These are phyloP conservation scores for Moesziomyces globuligerus DNA, from an alignment of 1,284 basidiomycete species.

Conservation along the genomic window DNA sequence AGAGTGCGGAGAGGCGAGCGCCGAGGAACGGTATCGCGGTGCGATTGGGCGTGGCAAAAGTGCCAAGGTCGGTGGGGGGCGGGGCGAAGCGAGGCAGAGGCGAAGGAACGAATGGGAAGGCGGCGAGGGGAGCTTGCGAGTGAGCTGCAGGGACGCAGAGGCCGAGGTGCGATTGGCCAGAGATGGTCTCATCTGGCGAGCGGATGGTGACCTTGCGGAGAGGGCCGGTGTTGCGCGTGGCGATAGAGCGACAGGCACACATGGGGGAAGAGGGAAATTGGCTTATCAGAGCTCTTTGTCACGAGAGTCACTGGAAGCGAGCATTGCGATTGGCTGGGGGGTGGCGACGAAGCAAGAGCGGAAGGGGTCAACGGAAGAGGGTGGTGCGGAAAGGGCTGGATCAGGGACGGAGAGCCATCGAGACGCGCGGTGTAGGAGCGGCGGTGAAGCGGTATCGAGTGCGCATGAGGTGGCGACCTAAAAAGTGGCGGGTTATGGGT, in stretches of 20 bases:
- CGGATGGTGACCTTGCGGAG: constrained; percentile 5
- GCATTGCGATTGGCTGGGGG: neutral
- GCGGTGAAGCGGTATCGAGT: neutral
- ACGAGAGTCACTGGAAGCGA: neutral
- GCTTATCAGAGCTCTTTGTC: constrained; percentile 14
- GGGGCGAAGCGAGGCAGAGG: constrained; percentile 1
- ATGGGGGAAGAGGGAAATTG: constrained; percentile 5
- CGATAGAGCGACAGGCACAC: neutral
- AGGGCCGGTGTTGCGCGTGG: neutral
- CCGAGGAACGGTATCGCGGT: constrained; percentile 18
- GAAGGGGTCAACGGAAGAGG: no score
- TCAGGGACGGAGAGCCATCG: constrained; percentile 4
- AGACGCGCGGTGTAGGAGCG: neutral
- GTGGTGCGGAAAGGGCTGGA: neutral
- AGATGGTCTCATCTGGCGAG: constrained; percentile 28
- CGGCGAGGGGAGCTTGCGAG: neutral
- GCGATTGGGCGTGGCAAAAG: constrained; percentile 1
- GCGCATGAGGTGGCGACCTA: neutral
- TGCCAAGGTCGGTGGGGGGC: neutral
- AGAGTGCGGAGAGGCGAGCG: constrained; percentile 9
- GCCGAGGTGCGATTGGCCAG: constrained; percentile 19
- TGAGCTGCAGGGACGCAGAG: constrained; percentile 22
- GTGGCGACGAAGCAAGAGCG: no score
- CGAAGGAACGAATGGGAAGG: constrained; percentile 7
- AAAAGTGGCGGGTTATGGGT: constrained; percentile 13